Conservation (phyloP, 2,329 filamentous ascomycete species). For the Diplodia seriata region DNA sequence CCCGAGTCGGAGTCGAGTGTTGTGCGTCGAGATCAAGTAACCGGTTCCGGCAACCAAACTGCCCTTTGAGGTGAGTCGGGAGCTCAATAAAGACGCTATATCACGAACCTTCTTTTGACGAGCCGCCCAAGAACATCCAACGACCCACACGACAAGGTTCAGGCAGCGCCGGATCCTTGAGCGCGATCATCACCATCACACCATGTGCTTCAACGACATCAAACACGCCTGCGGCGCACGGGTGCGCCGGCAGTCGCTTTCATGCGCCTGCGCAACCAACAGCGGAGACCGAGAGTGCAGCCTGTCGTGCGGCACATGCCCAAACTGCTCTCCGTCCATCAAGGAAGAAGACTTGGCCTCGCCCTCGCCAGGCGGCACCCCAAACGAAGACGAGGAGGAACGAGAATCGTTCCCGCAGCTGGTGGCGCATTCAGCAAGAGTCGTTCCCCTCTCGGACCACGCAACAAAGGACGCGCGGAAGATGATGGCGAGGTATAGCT, state of each 20-base stretch:
- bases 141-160: no score
- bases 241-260: constrained; percentile 27
- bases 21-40: neutral
- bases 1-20: neutral
- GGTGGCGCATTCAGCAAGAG: neutral
- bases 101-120: neutral
- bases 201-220: constrained; percentile 32
- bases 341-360: neutral
- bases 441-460: neutral
- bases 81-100: neutral
- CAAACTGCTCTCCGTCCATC: constrained; percentile 2
- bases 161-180: neutral
- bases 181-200: neutral
- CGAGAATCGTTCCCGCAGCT: neutral
- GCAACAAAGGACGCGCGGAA: constrained; percentile 21
- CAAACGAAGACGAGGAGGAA: constrained; percentile 5
- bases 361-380: neutral
- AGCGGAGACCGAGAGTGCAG: constrained; percentile 30
- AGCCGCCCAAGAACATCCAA: no score
- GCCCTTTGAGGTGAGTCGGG: neutral
- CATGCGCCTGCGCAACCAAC: constrained; percentile 27
- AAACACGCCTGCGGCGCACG: constrained; percentile 26
- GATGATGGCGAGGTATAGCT: constrained; percentile 24
- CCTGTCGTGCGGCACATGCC: constrained; percentile 29
- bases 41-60: neutral